phyloP scores from a whole-genome alignment of 768 basidiomycete genomes.

The Kockovaella imperatae region DNA sequence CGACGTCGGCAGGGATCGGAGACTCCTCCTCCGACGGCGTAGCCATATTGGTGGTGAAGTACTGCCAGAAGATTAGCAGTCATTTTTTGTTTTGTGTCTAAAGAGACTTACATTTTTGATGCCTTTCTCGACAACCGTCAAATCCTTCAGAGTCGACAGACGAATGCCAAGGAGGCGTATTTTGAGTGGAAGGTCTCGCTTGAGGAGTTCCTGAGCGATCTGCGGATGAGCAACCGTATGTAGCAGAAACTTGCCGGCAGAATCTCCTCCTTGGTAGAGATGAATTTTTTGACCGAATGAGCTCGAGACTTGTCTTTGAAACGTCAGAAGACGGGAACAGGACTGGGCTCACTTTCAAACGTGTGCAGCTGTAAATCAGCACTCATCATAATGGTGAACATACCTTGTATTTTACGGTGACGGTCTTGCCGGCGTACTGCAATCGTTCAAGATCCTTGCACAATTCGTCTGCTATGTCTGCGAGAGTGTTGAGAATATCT shows the following conservation, averaged over 20 bases:
- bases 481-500: slow-evolving; percentile 65
- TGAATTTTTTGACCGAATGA: slow-evolving; percentile 66
- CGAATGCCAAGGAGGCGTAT: slow-evolving; percentile 81
- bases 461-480: slow-evolving; percentile 72
- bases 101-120: slow-evolving; percentile 59
- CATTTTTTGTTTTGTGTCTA: slow-evolving; percentile 57
- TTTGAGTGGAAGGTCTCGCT: slow-evolving; percentile 68
- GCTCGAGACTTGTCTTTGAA: slow-evolving; percentile 63
- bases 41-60: slow-evolving; percentile 28
- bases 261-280: slow-evolving; percentile 70
- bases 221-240: slow-evolving; percentile 39
- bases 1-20: neutral
- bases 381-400: neutral
- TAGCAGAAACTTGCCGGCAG: slow-evolving; percentile 46
- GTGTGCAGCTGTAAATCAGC: slow-evolving; percentile 55
- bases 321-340: slow-evolving; percentile 29
- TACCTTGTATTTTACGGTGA: slow-evolving; percentile 82
- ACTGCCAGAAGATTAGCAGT: slow-evolving; percentile 48
- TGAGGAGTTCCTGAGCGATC: slow-evolving; percentile 73
- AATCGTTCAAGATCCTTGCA: slow-evolving; percentile 67
- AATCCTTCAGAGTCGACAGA: slow-evolving; percentile 80
- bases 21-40: neutral
- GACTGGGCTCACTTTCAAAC: slow-evolving; percentile 59
- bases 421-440: slow-evolving; percentile 78
- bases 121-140: slow-evolving; percentile 53